These are phyloP conservation scores for Kurtzmaniella cleridarum DNA, from an alignment of 805 yeast genomes.

Conservation along the genomic window DNA sequence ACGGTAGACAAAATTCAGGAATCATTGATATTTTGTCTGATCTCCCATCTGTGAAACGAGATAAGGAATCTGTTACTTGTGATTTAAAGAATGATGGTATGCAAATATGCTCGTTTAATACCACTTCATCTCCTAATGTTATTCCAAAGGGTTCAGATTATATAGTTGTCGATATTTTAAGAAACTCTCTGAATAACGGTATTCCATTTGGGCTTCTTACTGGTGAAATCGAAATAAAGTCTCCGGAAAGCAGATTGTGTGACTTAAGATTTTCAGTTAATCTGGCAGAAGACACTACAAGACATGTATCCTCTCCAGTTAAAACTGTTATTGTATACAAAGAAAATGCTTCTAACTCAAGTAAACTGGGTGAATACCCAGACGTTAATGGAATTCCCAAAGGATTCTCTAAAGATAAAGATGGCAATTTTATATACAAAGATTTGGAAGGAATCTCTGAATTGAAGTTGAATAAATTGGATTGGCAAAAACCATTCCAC, in stretches of 20 bases:
- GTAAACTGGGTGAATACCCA: slow-evolving; percentile 4
- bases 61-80: slow-evolving; percentile 29
- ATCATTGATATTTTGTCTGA: slow-evolving; percentile 45
- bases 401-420: slow-evolving; percentile 38
- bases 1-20: slow-evolving; percentile 46
- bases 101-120: slow-evolving; percentile 49
- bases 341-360: slow-evolving; percentile 15
- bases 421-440: slow-evolving; percentile 47
- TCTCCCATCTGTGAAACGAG: slow-evolving; percentile 56
- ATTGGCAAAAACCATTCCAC: slow-evolving; percentile 54
- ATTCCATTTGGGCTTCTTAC: slow-evolving; percentile 60
- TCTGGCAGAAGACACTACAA: slow-evolving; percentile 15
- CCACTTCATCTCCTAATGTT: slow-evolving; percentile 40
- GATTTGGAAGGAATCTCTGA: slow-evolving; percentile 58
- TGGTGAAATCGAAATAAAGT: slow-evolving; percentile 57
- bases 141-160: slow-evolving; percentile 35
- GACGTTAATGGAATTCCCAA: slow-evolving; percentile 27
- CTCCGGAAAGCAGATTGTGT: slow-evolving; percentile 61
- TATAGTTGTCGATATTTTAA: slow-evolving; percentile 46
- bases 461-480: slow-evolving; percentile 58
- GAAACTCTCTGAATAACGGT: slow-evolving; percentile 37
- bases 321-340: slow-evolving; percentile 53
- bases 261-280: slow-evolving; percentile 40
- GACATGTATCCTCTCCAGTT: slow-evolving; percentile 48
- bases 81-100: slow-evolving; percentile 36